Base-by-base conservation (phyloP, 352 stramenopile genomes). In the Phytophthora palmivora region DNA sequence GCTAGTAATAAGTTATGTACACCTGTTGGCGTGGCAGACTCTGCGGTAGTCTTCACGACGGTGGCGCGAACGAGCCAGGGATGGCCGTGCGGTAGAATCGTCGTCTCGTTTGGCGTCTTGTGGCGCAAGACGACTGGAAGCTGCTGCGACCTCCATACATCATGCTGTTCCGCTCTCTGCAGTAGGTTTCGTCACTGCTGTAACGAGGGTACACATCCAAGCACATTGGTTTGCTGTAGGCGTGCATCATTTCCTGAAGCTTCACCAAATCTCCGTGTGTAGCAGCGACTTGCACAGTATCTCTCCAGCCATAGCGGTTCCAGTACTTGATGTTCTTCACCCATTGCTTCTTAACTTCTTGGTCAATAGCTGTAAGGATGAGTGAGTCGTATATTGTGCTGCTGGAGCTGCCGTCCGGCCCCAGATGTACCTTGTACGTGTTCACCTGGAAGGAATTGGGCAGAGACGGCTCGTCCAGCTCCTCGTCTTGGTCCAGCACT, bases 301-400 rank as follows among this genome's bases (percentile, higher is more conserved):
- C 84, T 43, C 78, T 67, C 84, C 84, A 92, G 22, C 79, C 84
- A 47, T 85, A 91, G 43, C 81, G 81, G 19, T 85, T 86, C 84
- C 84, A 92, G 28, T 75, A 64, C 16, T 70, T 70, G 54, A 92
- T 74, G 33, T 78, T 80, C 61, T 87, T 83, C 30, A 92, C 72
- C 84, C 84, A 92, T 6, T 82, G 55, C 26, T 82, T 67, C 53
- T 88, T 88, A 3, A 70, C 44, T 24, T 55, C 51, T 24, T 74
- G 54, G 41, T 89, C 76, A 0, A 59, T 63, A 18, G 84, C 79
- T 10, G 81, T 72, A 3, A 92, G 67, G 50, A 84, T 70, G 8
- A 91, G 43, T 32, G 79, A 82, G 56, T 91, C 84, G 28, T 63
- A 51, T 10, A 76, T 19, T 22, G 55, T 53, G 45, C 76, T 79